These are phyloP conservation scores for Bruguiera hainesii DNA, from an alignment of 441 rosid species.

Conservation along the genomic window DNA sequence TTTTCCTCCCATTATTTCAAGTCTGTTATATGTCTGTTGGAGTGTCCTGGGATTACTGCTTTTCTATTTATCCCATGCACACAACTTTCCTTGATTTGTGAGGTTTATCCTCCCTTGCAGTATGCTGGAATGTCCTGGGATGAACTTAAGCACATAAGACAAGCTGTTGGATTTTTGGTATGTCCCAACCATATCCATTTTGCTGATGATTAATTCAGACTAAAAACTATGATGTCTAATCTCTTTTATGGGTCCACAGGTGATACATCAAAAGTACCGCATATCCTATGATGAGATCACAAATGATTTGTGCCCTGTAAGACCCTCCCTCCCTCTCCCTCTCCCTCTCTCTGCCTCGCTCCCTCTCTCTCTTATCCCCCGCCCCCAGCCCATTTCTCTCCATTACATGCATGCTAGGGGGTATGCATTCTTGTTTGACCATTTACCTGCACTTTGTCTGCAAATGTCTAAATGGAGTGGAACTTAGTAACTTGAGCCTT, in stretches of 20 bases:
- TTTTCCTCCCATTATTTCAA: conserved; percentile 1
- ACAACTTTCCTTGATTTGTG: conserved; percentile 13
- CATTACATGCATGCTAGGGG: no score
- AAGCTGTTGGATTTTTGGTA: conserved; percentile 99
- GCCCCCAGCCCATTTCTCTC: no score
- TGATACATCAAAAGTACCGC: conserved; percentile 95
- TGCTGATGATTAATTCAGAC: background rate
- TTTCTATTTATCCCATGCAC: conserved; percentile 4
- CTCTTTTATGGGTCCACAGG: conserved; percentile 45
- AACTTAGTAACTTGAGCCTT: no score
- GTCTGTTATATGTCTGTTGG: conserved; percentile 1
- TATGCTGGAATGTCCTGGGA: conserved; percentile 98
- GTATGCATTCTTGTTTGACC: no score
- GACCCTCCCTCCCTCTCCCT: conserved; percentile 23
- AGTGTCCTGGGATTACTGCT: background rate
- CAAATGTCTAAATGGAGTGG: no score
- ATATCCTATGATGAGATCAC: conserved; percentile 96
- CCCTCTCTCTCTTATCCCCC: background rate
- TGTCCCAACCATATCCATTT: conserved; percentile 11
- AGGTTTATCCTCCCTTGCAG: conserved; percentile 40
- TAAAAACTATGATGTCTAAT: conserved; percentile 6
- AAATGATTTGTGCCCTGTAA: conserved; percentile 93
- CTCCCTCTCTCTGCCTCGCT: no score
- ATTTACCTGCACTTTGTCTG: no score
- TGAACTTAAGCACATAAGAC: conserved; percentile 96